phyloP scores from a whole-genome alignment of 805 yeast species.

The Hanseniaspora taiwanica region DNA sequence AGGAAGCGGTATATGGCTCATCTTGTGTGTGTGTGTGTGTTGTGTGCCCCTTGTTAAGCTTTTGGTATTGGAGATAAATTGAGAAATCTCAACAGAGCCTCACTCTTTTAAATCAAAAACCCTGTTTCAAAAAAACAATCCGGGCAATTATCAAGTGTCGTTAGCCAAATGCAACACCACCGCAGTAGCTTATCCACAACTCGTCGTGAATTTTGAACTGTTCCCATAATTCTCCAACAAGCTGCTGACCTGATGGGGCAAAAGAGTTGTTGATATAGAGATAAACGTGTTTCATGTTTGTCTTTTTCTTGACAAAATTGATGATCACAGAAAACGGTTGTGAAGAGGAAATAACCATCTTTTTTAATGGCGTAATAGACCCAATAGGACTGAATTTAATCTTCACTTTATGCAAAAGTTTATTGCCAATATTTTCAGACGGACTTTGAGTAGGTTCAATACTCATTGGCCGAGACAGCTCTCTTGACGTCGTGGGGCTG shows the following conservation, averaged over 20 bases:
- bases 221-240: constrained; percentile 20
- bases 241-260: constrained; percentile 24
- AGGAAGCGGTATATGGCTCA: background rate
- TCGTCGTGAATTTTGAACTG: constrained; percentile 21
- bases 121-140: background rate
- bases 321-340: constrained; percentile 1
- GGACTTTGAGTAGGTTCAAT: background rate
- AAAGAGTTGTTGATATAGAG: constrained; percentile 25
- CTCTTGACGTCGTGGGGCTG: too few species aligned
- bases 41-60: background rate
- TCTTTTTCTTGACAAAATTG: background rate
- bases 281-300: background rate
- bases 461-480: too few species aligned
- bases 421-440: background rate
- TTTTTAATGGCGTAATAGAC: background rate
- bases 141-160: too few species aligned
- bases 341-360: background rate
- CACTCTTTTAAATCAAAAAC: background rate
- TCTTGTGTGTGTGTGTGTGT: background rate
- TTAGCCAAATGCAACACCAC: constrained; percentile 23
- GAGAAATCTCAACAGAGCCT: too few species aligned
- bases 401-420: background rate
- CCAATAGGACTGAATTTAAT: background rate
- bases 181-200: constrained; percentile 24
- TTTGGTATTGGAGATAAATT: background rate